phyloP scores from a whole-genome alignment of 306 rosid genomes.

The Trichosanthes truncata region DNA sequence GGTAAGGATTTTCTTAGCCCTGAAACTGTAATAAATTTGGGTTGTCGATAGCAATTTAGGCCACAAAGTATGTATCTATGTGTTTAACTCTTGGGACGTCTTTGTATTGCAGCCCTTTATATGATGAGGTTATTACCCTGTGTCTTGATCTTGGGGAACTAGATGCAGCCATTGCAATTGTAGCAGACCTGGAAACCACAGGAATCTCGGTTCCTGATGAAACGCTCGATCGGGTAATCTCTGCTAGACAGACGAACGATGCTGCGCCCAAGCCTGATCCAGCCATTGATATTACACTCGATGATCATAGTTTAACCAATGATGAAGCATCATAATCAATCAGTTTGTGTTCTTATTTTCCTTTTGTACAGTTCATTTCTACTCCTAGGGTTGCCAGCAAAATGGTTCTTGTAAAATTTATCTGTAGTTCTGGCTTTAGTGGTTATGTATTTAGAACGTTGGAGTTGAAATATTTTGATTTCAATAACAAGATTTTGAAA shows the following conservation, averaged over 20 bases:
- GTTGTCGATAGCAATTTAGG: background rate
- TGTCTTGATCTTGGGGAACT: conserved; percentile 83
- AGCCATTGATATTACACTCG: conserved; percentile 1
- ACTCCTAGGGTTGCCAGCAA: background rate
- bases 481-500: background rate
- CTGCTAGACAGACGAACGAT: conserved; percentile 37
- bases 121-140: conserved; percentile 65
- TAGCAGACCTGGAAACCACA: conserved; percentile 73
- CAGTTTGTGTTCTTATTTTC: background rate
- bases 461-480: background rate
- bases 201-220: conserved; percentile 75
- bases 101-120: conserved; percentile 50
- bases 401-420: background rate
- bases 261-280: conserved; percentile 11
- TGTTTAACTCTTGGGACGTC: background rate
- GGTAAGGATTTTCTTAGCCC: background rate
- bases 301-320: background rate
- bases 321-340: background rate
- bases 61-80: background rate
- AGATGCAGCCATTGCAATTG: conserved; percentile 94
- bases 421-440: background rate
- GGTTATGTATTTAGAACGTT: background rate
- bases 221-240: conserved; percentile 75
- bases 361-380: background rate
- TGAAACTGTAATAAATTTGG: background rate